Evolutionary conservation across 2,329 filamentous ascomycete genomes (phyloP), one percentile per base, ranked within the genome.

Genomic region (Xylogone sp.): DNA sequence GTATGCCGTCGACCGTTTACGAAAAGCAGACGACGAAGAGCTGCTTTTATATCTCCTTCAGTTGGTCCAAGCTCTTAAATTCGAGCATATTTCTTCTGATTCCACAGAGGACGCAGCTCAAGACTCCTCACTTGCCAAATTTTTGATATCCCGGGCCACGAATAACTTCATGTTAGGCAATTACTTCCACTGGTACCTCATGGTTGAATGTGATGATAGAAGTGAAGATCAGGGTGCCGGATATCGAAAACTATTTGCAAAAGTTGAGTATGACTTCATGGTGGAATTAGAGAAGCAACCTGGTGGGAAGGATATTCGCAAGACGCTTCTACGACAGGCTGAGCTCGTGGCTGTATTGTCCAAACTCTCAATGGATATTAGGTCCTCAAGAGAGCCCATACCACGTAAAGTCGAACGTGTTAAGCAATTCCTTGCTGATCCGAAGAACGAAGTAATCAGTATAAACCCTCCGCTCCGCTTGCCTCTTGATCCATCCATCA

Each of bases 221-320:
- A 91, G 87, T 58, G 83, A 84, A 3, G 87, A 90, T 43, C 89
- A 92, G 60, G 79, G 84, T 20, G 76, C 82, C 3, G 83, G 86
- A 51, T 87, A 93, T 64, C 87, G 89, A 44, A 88, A 89, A 56
- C 83, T 97, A 18, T 99, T 96, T 69, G 87, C 89, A 22, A 91
- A 93, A 61, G 89, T 99, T 8, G 92, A 94, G 53, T 99, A 91
- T 63, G 90, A 97, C 64, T 99, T 97, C 68, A 96, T 97, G 91
- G 77, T 82, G 5, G 89, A 94, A 68, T 75, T 97, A 2, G 87
- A 90, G 56, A 84, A 84, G 62, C 79, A 77, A 2, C 77, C 85
- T 1, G 82, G 83, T 46, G 90, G 94, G 1, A 72, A 79, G 8
- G 88, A 89, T 48, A 83, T 84, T 45, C 81, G 94, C 34, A 90